Evolutionary conservation across 805 yeast genomes (phyloP).

Genomic region (Yarrowia sp.): DNA sequence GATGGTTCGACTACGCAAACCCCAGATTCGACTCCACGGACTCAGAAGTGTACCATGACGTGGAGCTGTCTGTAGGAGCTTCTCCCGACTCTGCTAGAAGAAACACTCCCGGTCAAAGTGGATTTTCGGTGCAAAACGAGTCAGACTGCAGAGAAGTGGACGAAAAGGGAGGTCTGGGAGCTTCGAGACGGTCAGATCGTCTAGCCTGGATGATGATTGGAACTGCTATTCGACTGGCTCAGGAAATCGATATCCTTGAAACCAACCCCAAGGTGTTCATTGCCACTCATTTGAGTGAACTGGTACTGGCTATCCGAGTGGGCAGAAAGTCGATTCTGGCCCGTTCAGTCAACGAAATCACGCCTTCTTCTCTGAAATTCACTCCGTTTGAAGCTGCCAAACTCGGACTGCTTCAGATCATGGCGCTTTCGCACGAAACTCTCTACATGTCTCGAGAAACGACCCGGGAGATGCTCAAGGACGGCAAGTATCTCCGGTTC

Average conservation of each 20-base stretch:
- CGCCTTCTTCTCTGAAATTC: constrained; percentile 56
- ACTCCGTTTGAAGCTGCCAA: constrained; percentile 74
- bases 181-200: constrained; percentile 83
- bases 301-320: constrained; percentile 79
- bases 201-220: constrained; percentile 96
- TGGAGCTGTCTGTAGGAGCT: constrained; percentile 20
- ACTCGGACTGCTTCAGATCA: constrained; percentile 77
- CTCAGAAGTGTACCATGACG: constrained; percentile 39
- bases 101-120: not conserved
- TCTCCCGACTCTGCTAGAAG: constrained; percentile 32
- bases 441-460: constrained; percentile 62
- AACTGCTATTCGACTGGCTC: constrained; percentile 83
- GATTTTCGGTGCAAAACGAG: constrained; percentile 3
- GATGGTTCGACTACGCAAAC: constrained; percentile 77
- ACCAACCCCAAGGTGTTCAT: constrained; percentile 74
- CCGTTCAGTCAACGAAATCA: constrained; percentile 66
- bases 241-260: constrained; percentile 82
- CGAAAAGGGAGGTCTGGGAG: constrained; percentile 75
- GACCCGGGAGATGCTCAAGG: constrained; percentile 49
- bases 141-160: constrained; percentile 48
- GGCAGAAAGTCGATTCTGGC: constrained; percentile 80
- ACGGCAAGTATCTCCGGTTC: constrained; percentile 63
- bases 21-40: constrained; percentile 41
- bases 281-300: constrained; percentile 86
- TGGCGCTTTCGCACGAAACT: constrained; percentile 83